Conservation (phyloP, 768 basidiomycete genomes). For the Phanerochaete carnosa region DNA sequence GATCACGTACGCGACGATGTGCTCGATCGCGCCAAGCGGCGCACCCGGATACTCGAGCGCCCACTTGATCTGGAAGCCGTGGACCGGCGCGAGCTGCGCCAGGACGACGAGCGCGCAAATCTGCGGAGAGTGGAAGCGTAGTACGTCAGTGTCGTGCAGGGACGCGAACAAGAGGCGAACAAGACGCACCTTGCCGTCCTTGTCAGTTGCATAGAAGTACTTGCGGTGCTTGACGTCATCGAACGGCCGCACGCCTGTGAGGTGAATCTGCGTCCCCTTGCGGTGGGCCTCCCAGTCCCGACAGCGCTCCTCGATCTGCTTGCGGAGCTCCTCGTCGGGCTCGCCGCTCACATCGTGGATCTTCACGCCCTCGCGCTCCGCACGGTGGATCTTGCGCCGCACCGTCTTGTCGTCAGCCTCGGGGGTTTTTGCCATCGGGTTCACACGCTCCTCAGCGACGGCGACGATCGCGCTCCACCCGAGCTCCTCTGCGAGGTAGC, state of each 20-base stretch:
- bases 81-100: constrained; percentile 35
- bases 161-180: not conserved
- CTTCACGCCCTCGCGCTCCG: constrained; percentile 51
- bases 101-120: constrained; percentile 38
- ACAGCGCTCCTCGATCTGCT: constrained; percentile 49
- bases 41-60: constrained; percentile 41
- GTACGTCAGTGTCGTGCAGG: too few relatives aligned
- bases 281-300: constrained; percentile 51
- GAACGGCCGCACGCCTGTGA: constrained; percentile 38
- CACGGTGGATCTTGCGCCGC: constrained; percentile 58
- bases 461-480: constrained; percentile 60
- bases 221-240: constrained; percentile 35
- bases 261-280: constrained; percentile 55
- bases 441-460: constrained; percentile 57
- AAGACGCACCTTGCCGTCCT: constrained; percentile 30
- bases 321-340: constrained; percentile 44
- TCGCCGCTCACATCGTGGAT: constrained; percentile 41
- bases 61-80: constrained; percentile 46
- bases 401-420: constrained; percentile 51
- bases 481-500: constrained; percentile 44
- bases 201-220: constrained; percentile 40
- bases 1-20: constrained; percentile 36
- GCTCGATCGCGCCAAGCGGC: constrained; percentile 36
- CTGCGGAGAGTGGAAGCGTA: constrained; percentile 10
- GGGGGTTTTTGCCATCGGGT: constrained; percentile 45